Conservation (phyloP, 1,284 basidiomycete genomes). For the Ustilago esculenta region DNA sequence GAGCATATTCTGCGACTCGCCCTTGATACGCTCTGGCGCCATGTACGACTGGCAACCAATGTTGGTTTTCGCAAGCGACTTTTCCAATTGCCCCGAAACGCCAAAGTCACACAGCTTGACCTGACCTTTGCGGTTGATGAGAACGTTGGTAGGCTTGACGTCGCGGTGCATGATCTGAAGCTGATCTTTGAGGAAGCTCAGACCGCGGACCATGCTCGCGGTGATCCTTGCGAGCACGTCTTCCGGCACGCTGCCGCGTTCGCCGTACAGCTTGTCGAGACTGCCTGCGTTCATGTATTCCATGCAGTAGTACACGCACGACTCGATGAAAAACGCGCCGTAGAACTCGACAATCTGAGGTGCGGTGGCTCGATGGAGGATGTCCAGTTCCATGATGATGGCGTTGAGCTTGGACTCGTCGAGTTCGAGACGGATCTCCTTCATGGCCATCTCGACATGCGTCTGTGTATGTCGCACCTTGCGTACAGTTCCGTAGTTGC, state of each 20-base stretch:
- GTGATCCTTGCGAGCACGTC: constrained; percentile 86
- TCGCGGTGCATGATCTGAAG: constrained; percentile 97
- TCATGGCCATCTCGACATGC: constrained; percentile 98
- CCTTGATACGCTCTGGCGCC: constrained; percentile 96
- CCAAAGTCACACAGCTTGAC: constrained; percentile 98
- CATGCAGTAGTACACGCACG: constrained; percentile 99
- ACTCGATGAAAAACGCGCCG: constrained; percentile 98
- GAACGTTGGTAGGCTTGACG: constrained; percentile 96
- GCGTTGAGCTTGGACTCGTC: constrained; percentile 93
- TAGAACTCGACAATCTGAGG: constrained; percentile 97
- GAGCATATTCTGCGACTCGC: constrained; percentile 85
- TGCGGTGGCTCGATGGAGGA: constrained; percentile 89
- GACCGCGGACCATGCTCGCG: constrained; percentile 83
- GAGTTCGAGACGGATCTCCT: constrained; percentile 98
- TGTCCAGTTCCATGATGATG: constrained; percentile 98
- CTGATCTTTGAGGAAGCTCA: constrained; percentile 94
- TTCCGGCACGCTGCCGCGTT: constrained; percentile 75
- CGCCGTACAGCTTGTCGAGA: constrained; percentile 79
- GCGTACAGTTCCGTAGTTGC: constrained; percentile 97
- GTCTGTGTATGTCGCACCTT: constrained; percentile 93
- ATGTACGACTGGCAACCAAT: constrained; percentile 99
- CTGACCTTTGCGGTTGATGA: constrained; percentile 86
- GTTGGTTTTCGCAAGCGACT: constrained; percentile 95
- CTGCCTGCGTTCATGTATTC: constrained; percentile 98
- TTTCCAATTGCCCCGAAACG: constrained; percentile 95